A percentile compares a stretch with the other conserved stretches of the same genome.
These are phyloP conservation scores for Fusarium armeniacum DNA, from an alignment of 2,329 filamentous ascomycete genomes.

Conservation along the genomic window DNA sequence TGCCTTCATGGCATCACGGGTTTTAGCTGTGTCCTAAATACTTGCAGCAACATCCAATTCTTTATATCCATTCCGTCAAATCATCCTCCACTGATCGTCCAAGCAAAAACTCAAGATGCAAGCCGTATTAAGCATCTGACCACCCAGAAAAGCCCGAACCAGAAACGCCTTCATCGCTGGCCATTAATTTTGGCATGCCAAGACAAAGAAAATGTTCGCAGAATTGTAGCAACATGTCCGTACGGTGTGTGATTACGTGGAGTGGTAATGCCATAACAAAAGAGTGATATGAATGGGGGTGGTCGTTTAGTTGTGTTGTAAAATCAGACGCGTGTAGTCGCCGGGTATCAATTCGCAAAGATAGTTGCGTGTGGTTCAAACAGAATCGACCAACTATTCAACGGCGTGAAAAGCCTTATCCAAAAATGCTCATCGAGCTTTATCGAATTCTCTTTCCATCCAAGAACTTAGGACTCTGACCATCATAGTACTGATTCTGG, in stretches of 20 bases:
- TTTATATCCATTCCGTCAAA: conserved; percentile 15
- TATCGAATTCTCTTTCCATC: conserved; percentile 66
- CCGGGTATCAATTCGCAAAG: conserved; percentile 50
- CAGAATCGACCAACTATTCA: conserved; percentile 5
- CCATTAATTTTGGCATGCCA: conserved; percentile 30
- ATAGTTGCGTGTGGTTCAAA: conserved; percentile 31
- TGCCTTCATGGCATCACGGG: conserved; percentile 14
- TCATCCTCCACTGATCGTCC: conserved; percentile 1
- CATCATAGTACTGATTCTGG: conserved; percentile 65
- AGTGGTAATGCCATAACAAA: conserved; percentile 19
- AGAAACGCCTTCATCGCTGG: conserved; percentile 39
- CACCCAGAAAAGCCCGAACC: conserved; percentile 12
- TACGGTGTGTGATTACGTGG: conserved; percentile 11
- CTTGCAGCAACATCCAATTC: conserved; percentile 15
- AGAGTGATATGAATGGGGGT: conserved; percentile 25
- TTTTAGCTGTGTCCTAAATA: conserved; percentile 15
- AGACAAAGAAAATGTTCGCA: conserved; percentile 16
- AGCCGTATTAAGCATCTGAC: conserved; percentile 15
- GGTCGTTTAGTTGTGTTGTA: conserved; percentile 30
- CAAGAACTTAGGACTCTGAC: conserved; percentile 66
- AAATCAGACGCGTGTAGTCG: conserved; percentile 40
- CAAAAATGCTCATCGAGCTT: conserved; percentile 11
- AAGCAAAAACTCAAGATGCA: conserved; percentile 13
- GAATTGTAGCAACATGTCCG: conserved; percentile 5
- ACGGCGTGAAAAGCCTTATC: conserved; percentile 17